phyloP scores from a whole-genome alignment of 1,284 basidiomycete species.

The Tetrapyrgos nigripes region DNA sequence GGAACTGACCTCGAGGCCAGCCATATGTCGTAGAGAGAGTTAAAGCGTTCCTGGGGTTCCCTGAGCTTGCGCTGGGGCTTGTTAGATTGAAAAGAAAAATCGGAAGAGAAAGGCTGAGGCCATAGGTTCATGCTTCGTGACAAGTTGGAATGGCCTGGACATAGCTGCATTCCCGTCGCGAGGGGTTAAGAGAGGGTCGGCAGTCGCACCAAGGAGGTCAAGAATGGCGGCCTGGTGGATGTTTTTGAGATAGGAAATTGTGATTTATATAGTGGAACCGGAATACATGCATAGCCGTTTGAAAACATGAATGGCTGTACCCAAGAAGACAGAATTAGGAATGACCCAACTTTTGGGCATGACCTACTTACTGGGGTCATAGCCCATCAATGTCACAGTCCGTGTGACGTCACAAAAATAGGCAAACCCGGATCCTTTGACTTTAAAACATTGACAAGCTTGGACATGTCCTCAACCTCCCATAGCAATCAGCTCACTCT shows the following conservation, averaged over 20 bases:
- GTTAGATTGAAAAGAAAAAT: constrained; percentile 23
- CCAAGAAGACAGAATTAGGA: background rate
- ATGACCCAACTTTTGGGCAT: background rate
- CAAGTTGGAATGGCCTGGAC: constrained; percentile 11
- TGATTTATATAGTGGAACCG: constrained; percentile 17
- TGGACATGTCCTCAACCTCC: background rate
- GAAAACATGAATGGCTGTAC: constrained; percentile 10
- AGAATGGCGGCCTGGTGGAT: constrained; percentile 13
- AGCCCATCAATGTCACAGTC: too few relatives aligned
- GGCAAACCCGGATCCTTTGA: too few relatives aligned
- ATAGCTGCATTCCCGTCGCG: constrained; percentile 11
- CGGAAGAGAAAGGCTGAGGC: constrained; percentile 2
- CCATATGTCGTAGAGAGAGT: constrained; percentile 64
- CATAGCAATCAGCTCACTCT: constrained; percentile 17
- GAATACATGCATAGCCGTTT: constrained; percentile 19
- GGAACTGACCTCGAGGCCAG: constrained; percentile 62
- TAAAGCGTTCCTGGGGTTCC: constrained; percentile 23
- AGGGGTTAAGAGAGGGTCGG: constrained; percentile 9
- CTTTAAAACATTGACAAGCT: background rate
- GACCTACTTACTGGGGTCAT: background rate
- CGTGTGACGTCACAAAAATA: too few relatives aligned
- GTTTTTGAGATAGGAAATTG: constrained; percentile 7
- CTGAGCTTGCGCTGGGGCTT: constrained; percentile 17
- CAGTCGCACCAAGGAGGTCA: constrained; percentile 8
- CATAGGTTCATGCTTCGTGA: constrained; percentile 11